phyloP scores from a whole-genome alignment of 768 basidiomycete genomes.

The Naganishia antarctica region DNA sequence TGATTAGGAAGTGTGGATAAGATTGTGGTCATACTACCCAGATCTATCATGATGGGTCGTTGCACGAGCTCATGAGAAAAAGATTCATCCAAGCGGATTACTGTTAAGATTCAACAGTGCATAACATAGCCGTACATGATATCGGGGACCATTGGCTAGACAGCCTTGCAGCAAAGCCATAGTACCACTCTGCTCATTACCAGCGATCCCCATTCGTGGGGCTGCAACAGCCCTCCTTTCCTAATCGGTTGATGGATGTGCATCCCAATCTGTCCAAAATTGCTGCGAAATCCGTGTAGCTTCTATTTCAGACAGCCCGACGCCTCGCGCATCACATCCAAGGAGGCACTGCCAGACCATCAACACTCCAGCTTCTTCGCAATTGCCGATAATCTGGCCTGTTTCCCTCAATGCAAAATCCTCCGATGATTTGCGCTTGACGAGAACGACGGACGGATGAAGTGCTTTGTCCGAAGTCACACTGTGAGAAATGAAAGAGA shows the following conservation, averaged over 20 bases:
- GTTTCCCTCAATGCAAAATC: constrained; percentile 13
- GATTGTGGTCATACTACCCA: too few relatives aligned
- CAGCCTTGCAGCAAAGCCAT: background rate
- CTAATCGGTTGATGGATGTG: too few relatives aligned
- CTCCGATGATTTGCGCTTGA: constrained; percentile 10
- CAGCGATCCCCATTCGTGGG: background rate
- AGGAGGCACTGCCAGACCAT: constrained; percentile 19
- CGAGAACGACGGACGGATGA: constrained; percentile 16
- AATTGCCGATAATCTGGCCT: constrained; percentile 21
- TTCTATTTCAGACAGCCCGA: background rate
- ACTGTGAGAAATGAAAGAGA: background rate
- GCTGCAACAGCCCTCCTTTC: background rate
- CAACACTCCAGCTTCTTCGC: constrained; percentile 6
- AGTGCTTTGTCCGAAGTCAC: background rate
- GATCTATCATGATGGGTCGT: too few relatives aligned
- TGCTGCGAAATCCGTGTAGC: background rate
- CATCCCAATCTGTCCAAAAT: constrained; percentile 21
- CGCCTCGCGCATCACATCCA: constrained; percentile 17
- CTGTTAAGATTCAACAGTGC: too few relatives aligned
- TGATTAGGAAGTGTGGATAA: too few relatives aligned
- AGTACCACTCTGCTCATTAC: background rate
- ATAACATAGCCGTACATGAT: too few relatives aligned
- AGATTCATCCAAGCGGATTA: too few relatives aligned
- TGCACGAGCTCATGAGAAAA: too few relatives aligned
- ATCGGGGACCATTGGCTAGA: too few relatives aligned